Conservation (phyloP, 495 filamentous ascomycete species). For the Aspergillus bertholletiae region DNA sequence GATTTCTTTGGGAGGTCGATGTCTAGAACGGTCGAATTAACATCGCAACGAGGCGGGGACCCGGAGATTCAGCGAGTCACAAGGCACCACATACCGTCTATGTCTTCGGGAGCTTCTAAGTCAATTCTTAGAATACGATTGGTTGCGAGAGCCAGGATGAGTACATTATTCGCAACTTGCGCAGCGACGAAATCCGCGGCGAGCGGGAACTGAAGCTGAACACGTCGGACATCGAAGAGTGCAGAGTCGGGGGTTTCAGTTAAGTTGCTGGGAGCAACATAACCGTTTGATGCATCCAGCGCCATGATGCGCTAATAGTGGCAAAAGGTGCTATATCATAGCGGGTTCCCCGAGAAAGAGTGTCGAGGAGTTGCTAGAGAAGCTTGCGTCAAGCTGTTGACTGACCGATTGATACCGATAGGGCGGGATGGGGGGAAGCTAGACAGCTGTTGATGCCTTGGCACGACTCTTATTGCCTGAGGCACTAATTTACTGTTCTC, state of each 20-base stretch:
- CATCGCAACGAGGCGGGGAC: constrained; percentile 10
- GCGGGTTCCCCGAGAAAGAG: constrained; percentile 9
- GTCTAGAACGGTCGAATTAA: constrained; percentile 50
- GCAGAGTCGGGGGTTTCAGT: constrained; percentile 59
- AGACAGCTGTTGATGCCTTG: constrained; percentile 12
- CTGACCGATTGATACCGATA: background rate
- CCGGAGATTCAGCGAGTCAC: background rate
- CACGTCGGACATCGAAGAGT: constrained; percentile 82
- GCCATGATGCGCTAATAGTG: constrained; percentile 46
- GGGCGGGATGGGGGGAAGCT: constrained; percentile 8
- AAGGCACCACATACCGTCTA: constrained; percentile 65
- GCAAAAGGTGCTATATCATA: constrained; percentile 31
- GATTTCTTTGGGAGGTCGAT: constrained; percentile 95
- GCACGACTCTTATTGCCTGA: constrained; percentile 9
- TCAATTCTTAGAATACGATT: constrained; percentile 91
- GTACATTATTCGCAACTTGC: constrained; percentile 95
- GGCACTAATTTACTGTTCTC: background rate
- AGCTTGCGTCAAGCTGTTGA: constrained; percentile 11
- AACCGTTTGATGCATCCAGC: constrained; percentile 50
- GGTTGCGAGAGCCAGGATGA: constrained; percentile 84
- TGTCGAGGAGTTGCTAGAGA: constrained; percentile 5
- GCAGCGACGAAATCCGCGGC: constrained; percentile 93
- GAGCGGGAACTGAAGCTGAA: constrained; percentile 87
- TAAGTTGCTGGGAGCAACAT: constrained; percentile 50
- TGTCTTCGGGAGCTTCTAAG: constrained; percentile 86